phyloP scores from a whole-genome alignment of 1,284 basidiomycete species.

The Neolentinus lepideus region DNA sequence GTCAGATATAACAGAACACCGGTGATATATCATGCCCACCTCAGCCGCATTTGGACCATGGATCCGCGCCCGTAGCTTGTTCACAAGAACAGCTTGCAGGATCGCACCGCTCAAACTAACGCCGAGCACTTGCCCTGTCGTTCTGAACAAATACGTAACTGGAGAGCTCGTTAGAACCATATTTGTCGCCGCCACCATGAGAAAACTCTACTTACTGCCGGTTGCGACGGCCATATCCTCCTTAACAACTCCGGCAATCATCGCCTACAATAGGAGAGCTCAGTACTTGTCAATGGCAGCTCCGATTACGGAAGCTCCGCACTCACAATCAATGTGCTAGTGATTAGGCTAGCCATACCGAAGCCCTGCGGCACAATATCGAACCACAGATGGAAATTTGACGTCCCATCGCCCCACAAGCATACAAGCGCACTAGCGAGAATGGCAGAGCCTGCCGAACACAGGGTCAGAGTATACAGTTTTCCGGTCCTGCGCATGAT shows the following conservation, averaged over 20 bases:
- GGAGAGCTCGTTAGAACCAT: slow-evolving; percentile 9
- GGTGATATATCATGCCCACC: slow-evolving; percentile 35
- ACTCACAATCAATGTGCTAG: slow-evolving; percentile 74
- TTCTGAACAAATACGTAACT: slow-evolving; percentile 90
- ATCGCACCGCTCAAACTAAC: slow-evolving; percentile 81
- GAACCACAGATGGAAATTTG: slow-evolving; percentile 62
- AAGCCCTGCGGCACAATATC: slow-evolving; percentile 76
- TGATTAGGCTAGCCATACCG: slow-evolving; percentile 78
- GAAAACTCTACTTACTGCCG: slow-evolving; percentile 59
- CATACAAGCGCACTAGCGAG: slow-evolving; percentile 50
- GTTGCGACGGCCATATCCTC: slow-evolving; percentile 85
- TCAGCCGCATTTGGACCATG: slow-evolving; percentile 65
- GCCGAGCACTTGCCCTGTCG: slow-evolving; percentile 86
- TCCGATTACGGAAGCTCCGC: slow-evolving; percentile 3
- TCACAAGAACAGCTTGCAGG: slow-evolving; percentile 67
- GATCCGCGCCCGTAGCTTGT: slow-evolving; percentile 64
- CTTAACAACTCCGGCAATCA: slow-evolving; percentile 76
- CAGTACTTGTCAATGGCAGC: slow-evolving; percentile 2
- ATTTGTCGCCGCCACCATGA: slow-evolving; percentile 4
- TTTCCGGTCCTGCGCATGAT: slow-evolving; percentile 79
- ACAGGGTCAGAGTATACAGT: slow-evolving; percentile 66
- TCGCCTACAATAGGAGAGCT: slow-evolving; percentile 41
- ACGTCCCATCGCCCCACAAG: slow-evolving; percentile 57
- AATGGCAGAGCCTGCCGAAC: slow-evolving; percentile 46
- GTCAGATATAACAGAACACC: background rate